A percentile compares a stretch with the other conserved stretches of the same genome.
phyloP scores from a whole-genome alignment of 1,139 yeast species.

The Geotrichum fermentans region DNA sequence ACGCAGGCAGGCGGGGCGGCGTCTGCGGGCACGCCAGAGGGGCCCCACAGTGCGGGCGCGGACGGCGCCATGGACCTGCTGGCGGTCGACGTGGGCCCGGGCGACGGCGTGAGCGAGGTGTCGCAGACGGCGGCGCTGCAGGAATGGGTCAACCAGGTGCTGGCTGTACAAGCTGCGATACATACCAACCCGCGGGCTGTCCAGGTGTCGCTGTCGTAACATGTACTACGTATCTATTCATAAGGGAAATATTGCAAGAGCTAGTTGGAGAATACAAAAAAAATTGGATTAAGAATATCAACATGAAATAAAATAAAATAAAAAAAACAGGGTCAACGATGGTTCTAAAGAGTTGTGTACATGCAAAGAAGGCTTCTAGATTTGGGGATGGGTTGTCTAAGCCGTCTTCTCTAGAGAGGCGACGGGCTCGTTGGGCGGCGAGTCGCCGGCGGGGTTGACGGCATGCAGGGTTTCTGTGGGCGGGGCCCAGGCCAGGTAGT shows the following conservation, averaged over 20 bases:
- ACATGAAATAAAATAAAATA: neutral
- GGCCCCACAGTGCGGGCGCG: slow-evolving; percentile 1
- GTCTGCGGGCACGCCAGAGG: no score
- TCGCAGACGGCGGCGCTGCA: slow-evolving; percentile 7
- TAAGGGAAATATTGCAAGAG: neutral
- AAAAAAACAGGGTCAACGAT: neutral
- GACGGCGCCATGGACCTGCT: slow-evolving; percentile 2
- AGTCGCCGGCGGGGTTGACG: slow-evolving; percentile 6
- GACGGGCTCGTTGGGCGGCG: slow-evolving; percentile 11
- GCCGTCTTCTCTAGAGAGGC: slow-evolving; percentile 5
- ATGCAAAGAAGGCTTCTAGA: neutral
- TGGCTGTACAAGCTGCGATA: neutral
- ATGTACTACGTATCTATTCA: neutral
- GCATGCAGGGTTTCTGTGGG: slow-evolving; percentile 7
- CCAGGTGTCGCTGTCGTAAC: neutral
- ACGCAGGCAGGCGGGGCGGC: no score
- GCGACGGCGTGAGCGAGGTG: neutral
- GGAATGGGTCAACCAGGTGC: slow-evolving; percentile 1
- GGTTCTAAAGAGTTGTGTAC: neutral
- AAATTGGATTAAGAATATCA: neutral
- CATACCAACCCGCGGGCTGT: slow-evolving; percentile 3
- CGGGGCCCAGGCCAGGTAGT: slow-evolving; percentile 8
- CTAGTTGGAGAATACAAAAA: neutral
- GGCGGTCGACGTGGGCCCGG: neutral
- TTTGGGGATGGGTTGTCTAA: neutral